Conservation (phyloP, 768 basidiomycete species). For the Agrocybe chaxingu region DNA sequence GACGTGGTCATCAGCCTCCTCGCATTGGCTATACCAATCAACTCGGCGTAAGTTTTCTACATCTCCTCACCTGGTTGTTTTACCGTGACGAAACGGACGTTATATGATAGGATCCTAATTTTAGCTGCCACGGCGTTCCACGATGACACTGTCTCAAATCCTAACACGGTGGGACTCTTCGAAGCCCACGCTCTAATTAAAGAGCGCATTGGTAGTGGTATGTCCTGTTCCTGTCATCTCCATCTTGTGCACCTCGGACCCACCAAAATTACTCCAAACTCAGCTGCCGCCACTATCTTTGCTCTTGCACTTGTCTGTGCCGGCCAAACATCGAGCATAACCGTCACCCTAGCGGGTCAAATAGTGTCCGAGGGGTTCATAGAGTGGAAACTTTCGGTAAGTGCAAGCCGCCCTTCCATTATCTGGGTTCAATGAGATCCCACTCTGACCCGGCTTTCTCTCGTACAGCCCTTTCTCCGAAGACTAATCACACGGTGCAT, state of each 20-base stretch:
- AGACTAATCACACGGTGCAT: constrained; percentile 69
- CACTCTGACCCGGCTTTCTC: constrained; percentile 1
- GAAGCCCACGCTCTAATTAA: constrained; percentile 66
- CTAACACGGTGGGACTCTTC: constrained; percentile 55
- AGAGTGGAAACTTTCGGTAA: constrained; percentile 63
- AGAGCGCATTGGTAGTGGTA: constrained; percentile 54
- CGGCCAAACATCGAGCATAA: constrained; percentile 75
- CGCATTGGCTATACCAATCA: constrained; percentile 73
- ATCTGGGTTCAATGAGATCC: neutral
- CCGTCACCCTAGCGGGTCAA: constrained; percentile 78
- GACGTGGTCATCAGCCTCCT: constrained; percentile 61
- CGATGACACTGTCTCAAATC: constrained; percentile 27
- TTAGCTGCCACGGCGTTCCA: constrained; percentile 73
- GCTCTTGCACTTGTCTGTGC: constrained; percentile 73
- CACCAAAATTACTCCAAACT: neutral
- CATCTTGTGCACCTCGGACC: neutral
- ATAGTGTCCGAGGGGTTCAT: constrained; percentile 80
- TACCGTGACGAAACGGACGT: neutral
- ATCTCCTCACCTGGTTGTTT: neutral
- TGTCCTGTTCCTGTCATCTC: constrained; percentile 13
- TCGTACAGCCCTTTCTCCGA: constrained; percentile 49
- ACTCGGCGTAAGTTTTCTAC: constrained; percentile 48
- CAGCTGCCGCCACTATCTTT: constrained; percentile 68
- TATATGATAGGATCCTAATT: constrained; percentile 54
- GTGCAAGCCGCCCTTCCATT: constrained; percentile 8